phyloP scores from a whole-genome alignment of 2,329 filamentous ascomycete species.

The Penicillium fuscoglaucum region DNA sequence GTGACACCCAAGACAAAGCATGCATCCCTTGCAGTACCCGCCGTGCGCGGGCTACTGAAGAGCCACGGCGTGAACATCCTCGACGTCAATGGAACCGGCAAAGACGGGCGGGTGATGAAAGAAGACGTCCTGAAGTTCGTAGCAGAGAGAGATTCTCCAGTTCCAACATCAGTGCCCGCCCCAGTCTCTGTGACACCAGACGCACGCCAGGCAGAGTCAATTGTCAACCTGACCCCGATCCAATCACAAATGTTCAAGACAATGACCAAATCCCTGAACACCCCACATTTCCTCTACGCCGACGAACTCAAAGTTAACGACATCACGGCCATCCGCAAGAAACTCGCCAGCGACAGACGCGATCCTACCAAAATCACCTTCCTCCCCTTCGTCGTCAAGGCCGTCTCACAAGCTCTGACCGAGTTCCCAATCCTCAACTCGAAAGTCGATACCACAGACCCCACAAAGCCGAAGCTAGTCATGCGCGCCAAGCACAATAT shows the following conservation, averaged over 20 bases:
- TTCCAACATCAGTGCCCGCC: constrained; percentile 44
- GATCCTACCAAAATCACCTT: constrained; percentile 72
- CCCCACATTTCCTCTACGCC: constrained; percentile 94
- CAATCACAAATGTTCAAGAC: constrained; percentile 95
- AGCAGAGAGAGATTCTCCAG: constrained; percentile 18
- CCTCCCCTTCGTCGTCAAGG: constrained; percentile 94
- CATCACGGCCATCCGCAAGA: constrained; percentile 69
- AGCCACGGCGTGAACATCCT: constrained; percentile 75
- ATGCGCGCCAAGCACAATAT: constrained; percentile 89
- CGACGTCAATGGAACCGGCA: constrained; percentile 80
- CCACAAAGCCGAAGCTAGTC: constrained; percentile 70
- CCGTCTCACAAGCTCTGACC: constrained; percentile 79
- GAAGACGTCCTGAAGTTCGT: constrained; percentile 81
- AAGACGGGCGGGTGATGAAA: constrained; percentile 86
- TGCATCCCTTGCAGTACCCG: constrained; percentile 81
- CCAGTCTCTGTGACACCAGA: constrained; percentile 39
- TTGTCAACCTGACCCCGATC: constrained; percentile 69
- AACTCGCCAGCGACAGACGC: constrained; percentile 64
- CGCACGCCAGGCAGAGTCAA: constrained; percentile 64
- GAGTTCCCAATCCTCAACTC: constrained; percentile 86
- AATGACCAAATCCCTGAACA: constrained; percentile 88
- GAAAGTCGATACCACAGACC: constrained; percentile 66
- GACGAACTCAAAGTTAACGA: constrained; percentile 82
- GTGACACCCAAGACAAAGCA: constrained; percentile 55
- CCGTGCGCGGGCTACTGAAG: constrained; percentile 84